Conservation (phyloP, 441 rosid species). For the Gossypium schwendimanii region DNA sequence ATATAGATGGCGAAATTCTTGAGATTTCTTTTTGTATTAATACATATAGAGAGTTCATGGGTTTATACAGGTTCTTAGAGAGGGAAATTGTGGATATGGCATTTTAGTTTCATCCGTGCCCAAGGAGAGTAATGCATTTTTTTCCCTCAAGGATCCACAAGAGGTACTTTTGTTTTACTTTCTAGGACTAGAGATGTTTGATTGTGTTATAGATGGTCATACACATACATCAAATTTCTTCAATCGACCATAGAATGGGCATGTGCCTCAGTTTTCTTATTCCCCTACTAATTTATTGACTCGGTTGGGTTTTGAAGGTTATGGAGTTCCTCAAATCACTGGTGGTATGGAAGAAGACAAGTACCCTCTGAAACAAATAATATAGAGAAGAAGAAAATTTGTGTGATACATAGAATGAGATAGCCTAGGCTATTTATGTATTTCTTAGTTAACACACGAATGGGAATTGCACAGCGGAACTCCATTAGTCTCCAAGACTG, state of each 20-base stretch:
- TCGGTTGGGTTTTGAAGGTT: constrained; percentile 39
- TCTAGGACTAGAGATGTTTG: neutral
- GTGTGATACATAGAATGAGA: constrained; percentile 16
- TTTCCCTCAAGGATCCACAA: constrained; percentile 74
- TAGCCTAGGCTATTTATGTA: neutral
- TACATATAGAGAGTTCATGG: neutral
- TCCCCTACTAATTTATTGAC: neutral
- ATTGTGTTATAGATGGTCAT: neutral
- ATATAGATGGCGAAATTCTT: neutral
- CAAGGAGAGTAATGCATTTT: constrained; percentile 76
- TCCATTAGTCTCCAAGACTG: constrained; percentile 6
- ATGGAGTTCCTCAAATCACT: constrained; percentile 74
- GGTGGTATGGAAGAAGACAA: constrained; percentile 64
- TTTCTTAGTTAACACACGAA: constrained; percentile 11
- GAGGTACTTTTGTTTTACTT: constrained; percentile 42
- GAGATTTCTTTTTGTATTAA: neutral
- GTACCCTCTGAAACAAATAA: constrained; percentile 19
- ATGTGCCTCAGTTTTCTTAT: no score
- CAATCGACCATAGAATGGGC: no score
- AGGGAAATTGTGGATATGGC: constrained; percentile 68
- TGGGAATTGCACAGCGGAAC: constrained; percentile 21
- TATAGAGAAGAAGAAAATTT: constrained; percentile 9
- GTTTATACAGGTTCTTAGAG: constrained; percentile 55
- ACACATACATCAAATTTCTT: neutral
- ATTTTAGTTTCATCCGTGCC: constrained; percentile 74